Evolutionary conservation across 78 protist species (phyloP).

Genomic region (Chrysochromulina tobinii): DNA sequence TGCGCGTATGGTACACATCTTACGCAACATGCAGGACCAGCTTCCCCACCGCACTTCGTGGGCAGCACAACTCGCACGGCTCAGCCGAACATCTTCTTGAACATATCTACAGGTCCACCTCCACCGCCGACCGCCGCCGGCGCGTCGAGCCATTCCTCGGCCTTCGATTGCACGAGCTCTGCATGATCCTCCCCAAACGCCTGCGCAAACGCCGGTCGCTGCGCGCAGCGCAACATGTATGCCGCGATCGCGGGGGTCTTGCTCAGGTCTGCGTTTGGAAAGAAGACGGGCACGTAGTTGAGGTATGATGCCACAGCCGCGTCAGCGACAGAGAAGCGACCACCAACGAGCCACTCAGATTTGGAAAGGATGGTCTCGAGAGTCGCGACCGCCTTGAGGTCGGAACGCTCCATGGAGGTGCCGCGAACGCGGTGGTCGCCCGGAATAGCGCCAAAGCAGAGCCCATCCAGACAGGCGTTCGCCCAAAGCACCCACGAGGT

Average conservation of each 20-base stretch:
- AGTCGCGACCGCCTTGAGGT: background rate
- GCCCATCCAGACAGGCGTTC: background rate
- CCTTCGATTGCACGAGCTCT: background rate
- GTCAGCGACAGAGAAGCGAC: background rate
- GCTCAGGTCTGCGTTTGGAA: background rate
- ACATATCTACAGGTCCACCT: background rate
- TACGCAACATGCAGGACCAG: too few relatives aligned
- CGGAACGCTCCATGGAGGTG: background rate
- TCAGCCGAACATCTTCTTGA: background rate
- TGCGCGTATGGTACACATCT: too few relatives aligned
- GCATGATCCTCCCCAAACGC: constrained; percentile 3
- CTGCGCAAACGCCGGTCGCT: background rate
- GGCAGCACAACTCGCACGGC: background rate
- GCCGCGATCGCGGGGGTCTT: background rate
- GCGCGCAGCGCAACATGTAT: constrained; percentile 7
- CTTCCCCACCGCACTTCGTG: too few relatives aligned
- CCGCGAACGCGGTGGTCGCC: constrained; percentile 35
- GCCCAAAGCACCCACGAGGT: background rate
- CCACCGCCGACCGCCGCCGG: background rate
- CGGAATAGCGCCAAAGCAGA: constrained; percentile 15
- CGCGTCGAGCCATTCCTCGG: background rate
- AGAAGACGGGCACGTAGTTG: constrained; percentile 10
- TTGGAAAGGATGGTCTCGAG: background rate
- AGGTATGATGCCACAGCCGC: background rate
- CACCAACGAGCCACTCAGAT: constrained; percentile 8